Base-by-base conservation (phyloP, 768 basidiomycete genomes). In the Agaricus bisporus region DNA sequence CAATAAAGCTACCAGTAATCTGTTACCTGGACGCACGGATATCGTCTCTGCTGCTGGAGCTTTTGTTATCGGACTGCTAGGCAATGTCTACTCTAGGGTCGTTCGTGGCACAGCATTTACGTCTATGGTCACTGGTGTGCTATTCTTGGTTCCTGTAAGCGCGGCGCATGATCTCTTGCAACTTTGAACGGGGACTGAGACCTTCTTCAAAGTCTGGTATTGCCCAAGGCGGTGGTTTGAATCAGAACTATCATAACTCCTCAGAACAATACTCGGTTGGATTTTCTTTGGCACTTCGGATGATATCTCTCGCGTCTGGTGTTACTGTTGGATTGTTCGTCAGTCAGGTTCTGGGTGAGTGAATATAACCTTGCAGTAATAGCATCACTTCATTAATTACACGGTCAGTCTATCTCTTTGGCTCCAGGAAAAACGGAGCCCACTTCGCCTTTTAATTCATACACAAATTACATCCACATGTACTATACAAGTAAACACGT, bases 91-190 rank as follows among this genome's bases (percentile, higher is more conserved):
- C 64, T 89, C 88, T 35, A 79, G 89, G 15, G 67, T 86, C 15
- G 73, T 84, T 54, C 75, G 83, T 26, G 90, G 89, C 49, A 91
- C 89, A 2, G 89, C 91, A 3, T 94, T 93, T 66, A 91, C 89
- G 0, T 82, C 86, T 10, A 94, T 92, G 88, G 87, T 92, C n/a
- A 88, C 91, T 2, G 88, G 88, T n/a, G 86, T 95, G n/a, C 68
- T 92, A 45, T 92, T 93, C 67, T 73, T 93, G 18, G 91, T 94
- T 10, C 91, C 91, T 44, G 91, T 92, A 65, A 66, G 88, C 71
- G 18, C 5, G 32, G 32, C 32, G 32, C 32, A 32, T 28, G 22
- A 29, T 36, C 44, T 28, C 20, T 36, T 25, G n/a, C 15, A 17
- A 18, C 28, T 41, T 28, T 36, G 67, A 59, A 49, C 56, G 41